Conservation (phyloP, 345 rosid genomes). For the Brassica cretica region DNA sequence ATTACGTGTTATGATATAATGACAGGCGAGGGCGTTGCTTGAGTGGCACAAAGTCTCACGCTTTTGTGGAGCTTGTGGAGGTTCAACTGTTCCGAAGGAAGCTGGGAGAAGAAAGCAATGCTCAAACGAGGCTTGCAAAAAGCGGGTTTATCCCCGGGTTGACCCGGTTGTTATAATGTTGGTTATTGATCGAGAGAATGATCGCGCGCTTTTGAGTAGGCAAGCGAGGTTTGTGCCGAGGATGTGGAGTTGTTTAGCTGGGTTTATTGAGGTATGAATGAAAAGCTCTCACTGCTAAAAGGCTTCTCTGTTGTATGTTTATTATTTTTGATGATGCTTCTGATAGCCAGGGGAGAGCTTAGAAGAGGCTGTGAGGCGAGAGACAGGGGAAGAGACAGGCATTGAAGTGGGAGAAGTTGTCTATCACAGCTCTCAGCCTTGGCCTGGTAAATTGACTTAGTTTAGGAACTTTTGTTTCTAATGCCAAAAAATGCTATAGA, state of each 20-base stretch:
- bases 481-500: neutral
- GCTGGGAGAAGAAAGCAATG: conserved; percentile 86
- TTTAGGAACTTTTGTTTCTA: neutral
- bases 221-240: conserved; percentile 88
- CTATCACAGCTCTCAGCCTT: conserved; percentile 96
- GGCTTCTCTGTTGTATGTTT: neutral
- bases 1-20: neutral
- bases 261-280: conserved; percentile 76
- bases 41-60: conserved; percentile 74
- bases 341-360: conserved; percentile 97
- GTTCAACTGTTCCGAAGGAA: conserved; percentile 61
- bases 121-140: conserved; percentile 58
- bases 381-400: conserved; percentile 92
- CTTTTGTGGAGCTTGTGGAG: conserved; percentile 87
- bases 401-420: conserved; percentile 94
- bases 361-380: conserved; percentile 96
- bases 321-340: conserved; percentile 23
- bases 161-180: conserved; percentile 98
- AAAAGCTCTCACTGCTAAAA: neutral
- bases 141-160: conserved; percentile 82
- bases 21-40: conserved; percentile 82
- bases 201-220: conserved; percentile 72
- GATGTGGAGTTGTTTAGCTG: conserved; percentile 98
- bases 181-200: conserved; percentile 86
- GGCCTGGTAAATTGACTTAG: conserved; percentile 66